Evolutionary conservation across 108 stramenopile species (phyloP).

Genomic region (Tribonema minus): DNA sequence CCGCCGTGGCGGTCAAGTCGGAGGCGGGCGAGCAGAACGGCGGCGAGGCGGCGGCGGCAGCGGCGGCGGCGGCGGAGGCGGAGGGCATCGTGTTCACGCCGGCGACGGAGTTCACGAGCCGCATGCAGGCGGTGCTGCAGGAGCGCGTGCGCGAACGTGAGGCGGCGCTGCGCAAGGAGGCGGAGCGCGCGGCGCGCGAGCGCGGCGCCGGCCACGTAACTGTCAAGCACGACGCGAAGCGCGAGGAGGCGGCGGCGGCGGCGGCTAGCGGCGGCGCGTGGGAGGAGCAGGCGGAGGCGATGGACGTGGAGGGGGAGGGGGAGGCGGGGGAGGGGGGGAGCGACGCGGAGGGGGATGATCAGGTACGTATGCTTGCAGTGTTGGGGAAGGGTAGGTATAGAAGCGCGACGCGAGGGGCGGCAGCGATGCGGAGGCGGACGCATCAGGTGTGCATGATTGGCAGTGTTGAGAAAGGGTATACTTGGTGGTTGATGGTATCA

Average conservation of each 20-base stretch:
- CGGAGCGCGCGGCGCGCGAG: conserved; percentile 3
- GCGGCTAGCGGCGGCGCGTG: background rate
- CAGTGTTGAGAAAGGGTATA: too few species aligned
- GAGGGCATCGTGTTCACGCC: conserved; percentile 46
- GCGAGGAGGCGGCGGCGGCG: background rate
- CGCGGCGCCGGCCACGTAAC: background rate
- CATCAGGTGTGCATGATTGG: too few species aligned
- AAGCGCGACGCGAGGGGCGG: too few species aligned
- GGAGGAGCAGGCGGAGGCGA: conserved; percentile 16
- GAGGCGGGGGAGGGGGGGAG: conserved; percentile 25
- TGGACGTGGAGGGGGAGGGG: conserved; percentile 20
- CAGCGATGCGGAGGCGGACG: too few species aligned
- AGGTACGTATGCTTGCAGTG: too few species aligned
- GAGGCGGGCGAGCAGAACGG: background rate
- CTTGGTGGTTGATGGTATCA: too few species aligned
- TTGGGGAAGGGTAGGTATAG: too few species aligned
- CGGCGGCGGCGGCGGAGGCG: conserved; percentile 7
- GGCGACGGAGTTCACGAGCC: conserved; percentile 51
- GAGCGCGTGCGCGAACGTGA: conserved; percentile 9
- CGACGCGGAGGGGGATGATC: conserved; percentile 43
- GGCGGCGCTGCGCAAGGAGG: conserved; percentile 1
- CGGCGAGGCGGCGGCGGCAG: conserved; percentile 1
- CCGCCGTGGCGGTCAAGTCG: background rate
- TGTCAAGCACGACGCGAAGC: background rate
- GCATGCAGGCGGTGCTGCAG: conserved; percentile 32